Base-by-base conservation (phyloP, 1,139 yeast genomes). In the Pichia terricola region DNA sequence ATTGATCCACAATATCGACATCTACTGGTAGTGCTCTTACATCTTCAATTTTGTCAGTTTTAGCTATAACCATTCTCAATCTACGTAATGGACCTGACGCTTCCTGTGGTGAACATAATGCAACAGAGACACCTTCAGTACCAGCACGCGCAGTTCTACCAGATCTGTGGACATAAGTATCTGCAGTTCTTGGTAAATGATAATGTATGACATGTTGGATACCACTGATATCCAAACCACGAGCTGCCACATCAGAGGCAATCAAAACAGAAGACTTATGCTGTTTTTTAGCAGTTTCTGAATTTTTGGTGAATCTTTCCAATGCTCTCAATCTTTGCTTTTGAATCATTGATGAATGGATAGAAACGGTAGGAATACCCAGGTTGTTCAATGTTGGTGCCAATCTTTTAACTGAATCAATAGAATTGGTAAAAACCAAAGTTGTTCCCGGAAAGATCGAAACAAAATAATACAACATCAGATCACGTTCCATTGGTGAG, bases 111-210 rank as follows among this genome's bases (percentile, higher is more conserved):
- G 96, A 84, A 56, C 96, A 88, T 46, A 91, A 70, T 74, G 88
- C 79, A 35, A 94, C 81, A 2, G 96, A 82, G 25, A 91, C 95
- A 69, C 99, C 99, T 60, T 86, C 94, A 44, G 75, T 76, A 0
- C 94, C 91, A 2, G 95, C 96, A 70, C 99, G 83, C 0, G 95
- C 98, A 26, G 98, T 94, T 73, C 99, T 80, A 50, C 99, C 99
- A 2, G 96, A 86, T 62, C 99, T 75, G 65, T 91, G 99, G 52
- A 91, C 81, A 60, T 91, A 91, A 45, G 88, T 79, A 61, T 94
- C 98, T 0, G 97, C 97, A 8, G 95, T 75, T 51, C 97, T 73
- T 9, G 99, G 98, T 50, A 94, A 70, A 64, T 91, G 97, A 59
- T 91, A 91, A 62, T 91, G 98, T 11, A 91, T 87, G 37, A 94